Percentiles rank a stretch among this genome's conserved stretches.
phyloP scores from a whole-genome alignment of 306 rosid genomes.

The Vigna reflexopilosa region DNA sequence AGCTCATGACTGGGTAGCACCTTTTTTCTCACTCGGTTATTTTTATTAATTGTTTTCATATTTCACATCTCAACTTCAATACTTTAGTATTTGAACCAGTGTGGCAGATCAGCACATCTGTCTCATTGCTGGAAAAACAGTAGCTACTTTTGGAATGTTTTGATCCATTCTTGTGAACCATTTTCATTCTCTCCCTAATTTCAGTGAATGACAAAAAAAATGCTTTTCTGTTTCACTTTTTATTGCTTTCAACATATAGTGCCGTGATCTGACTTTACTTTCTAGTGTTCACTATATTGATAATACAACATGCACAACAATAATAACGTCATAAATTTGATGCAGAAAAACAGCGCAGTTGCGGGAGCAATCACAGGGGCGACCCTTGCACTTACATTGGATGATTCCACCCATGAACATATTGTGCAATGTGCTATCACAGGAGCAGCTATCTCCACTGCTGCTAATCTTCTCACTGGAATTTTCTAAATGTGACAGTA shows the following conservation, averaged over 20 bases:
- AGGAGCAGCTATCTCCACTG: conserved; percentile 90
- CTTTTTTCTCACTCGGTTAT: not conserved
- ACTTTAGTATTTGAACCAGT: not conserved
- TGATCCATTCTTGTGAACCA: conserved; percentile 10
- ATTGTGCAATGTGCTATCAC: conserved; percentile 86
- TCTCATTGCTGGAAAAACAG: not conserved
- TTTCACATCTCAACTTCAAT: not conserved
- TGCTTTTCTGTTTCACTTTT: not conserved
- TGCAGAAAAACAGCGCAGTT: conserved; percentile 93
- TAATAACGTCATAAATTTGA: conserved; percentile 14
- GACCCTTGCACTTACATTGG: conserved; percentile 77
- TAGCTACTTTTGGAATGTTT: conserved; percentile 6
- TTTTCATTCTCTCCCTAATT: not conserved
- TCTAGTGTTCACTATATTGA: not conserved
- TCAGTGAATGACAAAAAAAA: not conserved
- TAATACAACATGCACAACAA: not conserved
- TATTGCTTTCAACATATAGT: not conserved
- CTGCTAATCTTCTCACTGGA: conserved; percentile 82
- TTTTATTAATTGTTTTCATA: not conserved
- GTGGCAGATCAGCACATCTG: not conserved
- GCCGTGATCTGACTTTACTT: not conserved
- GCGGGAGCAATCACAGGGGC: conserved; percentile 93
- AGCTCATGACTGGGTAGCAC: conserved; percentile 86
- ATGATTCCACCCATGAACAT: conserved; percentile 73
- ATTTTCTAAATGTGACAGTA: conserved; percentile 54